phyloP scores from a whole-genome alignment of 164 flowering plant genomes.

The Annona cherimola region DNA sequence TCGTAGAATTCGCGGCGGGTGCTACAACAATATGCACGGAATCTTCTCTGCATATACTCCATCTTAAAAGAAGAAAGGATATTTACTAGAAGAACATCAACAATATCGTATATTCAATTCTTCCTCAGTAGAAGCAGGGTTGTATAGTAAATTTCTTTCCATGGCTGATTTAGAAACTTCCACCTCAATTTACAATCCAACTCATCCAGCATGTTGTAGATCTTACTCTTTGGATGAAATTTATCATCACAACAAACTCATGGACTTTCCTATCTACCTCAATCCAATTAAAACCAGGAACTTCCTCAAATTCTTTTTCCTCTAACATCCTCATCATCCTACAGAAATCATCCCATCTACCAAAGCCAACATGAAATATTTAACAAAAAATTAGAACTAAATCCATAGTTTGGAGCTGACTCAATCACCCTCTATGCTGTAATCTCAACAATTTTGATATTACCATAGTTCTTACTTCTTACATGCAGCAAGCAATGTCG shows the following conservation, averaged over 20 bases:
- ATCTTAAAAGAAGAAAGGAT: background rate
- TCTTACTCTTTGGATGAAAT: constrained; percentile 11
- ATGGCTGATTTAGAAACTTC: background rate
- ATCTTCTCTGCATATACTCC: background rate
- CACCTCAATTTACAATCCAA: constrained; percentile 7
- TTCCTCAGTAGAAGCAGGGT: background rate
- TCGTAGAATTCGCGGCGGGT: no score
- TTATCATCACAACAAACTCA: constrained; percentile 16
- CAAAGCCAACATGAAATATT: constrained; percentile 15
- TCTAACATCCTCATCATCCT: constrained; percentile 16
- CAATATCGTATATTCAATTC: background rate
- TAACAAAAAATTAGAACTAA: constrained; percentile 14
- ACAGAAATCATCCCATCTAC: constrained; percentile 22
- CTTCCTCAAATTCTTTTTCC: constrained; percentile 13
- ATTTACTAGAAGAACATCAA: background rate
- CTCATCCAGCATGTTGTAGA: constrained; percentile 12
- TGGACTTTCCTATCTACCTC: constrained; percentile 20
- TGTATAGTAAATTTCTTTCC: background rate
- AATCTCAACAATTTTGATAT: constrained; percentile 18
- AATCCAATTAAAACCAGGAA: constrained; percentile 22
- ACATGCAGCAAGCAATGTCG: constrained; percentile 20
- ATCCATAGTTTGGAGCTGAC: constrained; percentile 13
- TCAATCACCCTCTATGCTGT: constrained; percentile 9
- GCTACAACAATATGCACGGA: background rate
- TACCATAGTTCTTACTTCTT: constrained; percentile 15